Conservation (phyloP, 495 filamentous ascomycete genomes). For the Lentithecium fluviatile region DNA sequence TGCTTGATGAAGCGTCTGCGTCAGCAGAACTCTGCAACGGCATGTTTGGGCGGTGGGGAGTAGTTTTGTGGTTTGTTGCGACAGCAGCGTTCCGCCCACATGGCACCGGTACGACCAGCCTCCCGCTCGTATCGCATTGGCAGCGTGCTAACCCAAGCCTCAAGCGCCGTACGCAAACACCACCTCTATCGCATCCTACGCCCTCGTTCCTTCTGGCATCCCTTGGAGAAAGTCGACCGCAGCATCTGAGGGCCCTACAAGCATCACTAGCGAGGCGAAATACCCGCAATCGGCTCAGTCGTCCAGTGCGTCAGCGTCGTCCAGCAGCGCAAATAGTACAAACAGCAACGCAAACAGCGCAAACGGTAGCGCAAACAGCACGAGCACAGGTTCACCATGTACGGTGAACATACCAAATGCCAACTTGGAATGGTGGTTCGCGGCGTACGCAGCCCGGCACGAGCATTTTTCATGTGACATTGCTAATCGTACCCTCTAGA, state of each 20-base stretch:
- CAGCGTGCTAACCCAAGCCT: slow-evolving; percentile 2
- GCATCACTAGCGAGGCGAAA: too few species aligned
- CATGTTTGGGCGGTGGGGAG: slow-evolving; percentile 21
- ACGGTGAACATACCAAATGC: slow-evolving; percentile 28
- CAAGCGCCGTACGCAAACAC: slow-evolving; percentile 16
- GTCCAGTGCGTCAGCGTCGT: too few species aligned
- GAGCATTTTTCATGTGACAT: too few species aligned
- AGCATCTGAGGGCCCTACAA: background rate
- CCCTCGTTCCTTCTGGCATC: background rate
- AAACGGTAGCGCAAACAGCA: background rate
- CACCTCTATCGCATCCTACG: slow-evolving; percentile 16
- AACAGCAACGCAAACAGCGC: too few species aligned
- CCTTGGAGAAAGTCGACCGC: background rate
- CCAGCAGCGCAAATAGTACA: too few species aligned
- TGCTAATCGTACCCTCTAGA: too few species aligned
- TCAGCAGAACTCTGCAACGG: slow-evolving; percentile 2
- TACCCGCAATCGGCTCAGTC: too few species aligned
- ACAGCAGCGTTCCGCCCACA: slow-evolving; percentile 6
- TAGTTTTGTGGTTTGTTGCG: slow-evolving; percentile 6
- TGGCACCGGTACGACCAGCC: slow-evolving; percentile 1
- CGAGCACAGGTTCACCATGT: slow-evolving; percentile 11
- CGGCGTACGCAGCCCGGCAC: background rate
- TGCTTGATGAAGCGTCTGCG: background rate
- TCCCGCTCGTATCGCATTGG: slow-evolving; percentile 10
- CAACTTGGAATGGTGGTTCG: slow-evolving; percentile 32